Evolutionary conservation across 106 monocot species (phyloP), one percentile per base, ranked within the genome.

Genomic region (Dendrobium nobile): DNA sequence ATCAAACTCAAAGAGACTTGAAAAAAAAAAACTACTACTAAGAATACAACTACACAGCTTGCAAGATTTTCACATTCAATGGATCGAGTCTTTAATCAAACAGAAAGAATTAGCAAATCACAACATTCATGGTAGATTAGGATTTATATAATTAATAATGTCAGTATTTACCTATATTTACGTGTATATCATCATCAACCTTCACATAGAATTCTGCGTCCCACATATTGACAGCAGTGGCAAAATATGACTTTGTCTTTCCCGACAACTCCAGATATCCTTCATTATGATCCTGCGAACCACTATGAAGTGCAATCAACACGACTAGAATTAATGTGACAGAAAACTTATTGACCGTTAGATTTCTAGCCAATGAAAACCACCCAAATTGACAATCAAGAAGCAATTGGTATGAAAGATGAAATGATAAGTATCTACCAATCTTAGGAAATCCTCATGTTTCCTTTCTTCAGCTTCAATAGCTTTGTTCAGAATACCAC

Each of bases 391-490:
- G 9, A 54, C 54, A 54, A 11, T 11, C 54, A 11, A 54, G 9
- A 54, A 9, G 9, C 17, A 11, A 11, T 17, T 54, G 3, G 54
- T 17, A 65, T 19, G 20, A 13, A 65, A 54, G 26, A 59, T 9
- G 54, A 19, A 64, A 41, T n/a, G 10, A 19, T 48, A 73, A 18
- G 20, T 16, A 19, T 75, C 26, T 79, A 83, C 83, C 79, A 92
- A 85, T 78, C 89, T 89, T 85, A 92, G 79, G 84, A 92, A 86
- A 75, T 92, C 92, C 18, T 87, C 92, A 84, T 92, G 92, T 78
- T 87, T 92, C 27, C 81, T 82, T 51, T 92, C 85, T 83, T 92
- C 92, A 20, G 89, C 92, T 82, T 89, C 89, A 73, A 92, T 89
- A 65, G 89, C 89, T 82, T 78, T 87, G 76, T 92, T 89, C 64